Conservation (phyloP, 2,329 filamentous ascomycete species). For the Rhynchosporium graminicola region DNA sequence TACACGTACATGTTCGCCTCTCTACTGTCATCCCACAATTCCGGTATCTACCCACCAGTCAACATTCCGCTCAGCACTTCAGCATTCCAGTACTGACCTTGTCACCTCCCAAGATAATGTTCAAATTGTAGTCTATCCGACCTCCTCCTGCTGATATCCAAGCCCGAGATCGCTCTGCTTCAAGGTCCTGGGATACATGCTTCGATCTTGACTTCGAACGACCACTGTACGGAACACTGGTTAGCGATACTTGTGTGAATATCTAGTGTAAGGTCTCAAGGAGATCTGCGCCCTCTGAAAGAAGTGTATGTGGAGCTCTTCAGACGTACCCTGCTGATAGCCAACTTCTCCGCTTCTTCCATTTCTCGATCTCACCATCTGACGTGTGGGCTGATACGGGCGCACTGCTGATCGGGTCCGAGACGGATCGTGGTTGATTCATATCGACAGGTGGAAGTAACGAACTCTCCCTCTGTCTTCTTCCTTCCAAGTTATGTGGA, state of each 20-base stretch:
- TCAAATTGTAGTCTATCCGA: slow-evolving; percentile 57
- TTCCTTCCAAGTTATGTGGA: not conserved
- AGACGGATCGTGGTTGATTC: slow-evolving; percentile 19
- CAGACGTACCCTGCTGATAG: slow-evolving; percentile 1
- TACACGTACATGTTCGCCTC: slow-evolving; percentile 58
- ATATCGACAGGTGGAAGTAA: slow-evolving; percentile 14
- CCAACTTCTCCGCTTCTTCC: slow-evolving; percentile 29
- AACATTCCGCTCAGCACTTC: slow-evolving; percentile 6
- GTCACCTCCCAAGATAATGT: slow-evolving; percentile 54
- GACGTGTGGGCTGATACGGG: slow-evolving; percentile 18
- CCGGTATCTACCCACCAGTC: slow-evolving; percentile 54
- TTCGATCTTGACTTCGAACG: slow-evolving; percentile 22
- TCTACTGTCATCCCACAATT: slow-evolving; percentile 60
- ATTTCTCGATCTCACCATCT: slow-evolving; percentile 17
- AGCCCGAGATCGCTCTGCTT: slow-evolving; percentile 32
- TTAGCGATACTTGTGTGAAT: no score
- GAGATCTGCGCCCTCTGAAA: no score
- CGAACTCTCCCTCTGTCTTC: slow-evolving; percentile 13
- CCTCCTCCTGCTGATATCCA: slow-evolving; percentile 58
- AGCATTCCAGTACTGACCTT: slow-evolving; percentile 46
- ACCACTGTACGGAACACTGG: not conserved
- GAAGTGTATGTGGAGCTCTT: no score
- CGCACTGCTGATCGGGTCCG: slow-evolving; percentile 19
- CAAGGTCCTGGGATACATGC: slow-evolving; percentile 23
- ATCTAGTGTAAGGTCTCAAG: no score